phyloP scores from a whole-genome alignment of 169 alveolate species.

The Plasmodium inui region DNA sequence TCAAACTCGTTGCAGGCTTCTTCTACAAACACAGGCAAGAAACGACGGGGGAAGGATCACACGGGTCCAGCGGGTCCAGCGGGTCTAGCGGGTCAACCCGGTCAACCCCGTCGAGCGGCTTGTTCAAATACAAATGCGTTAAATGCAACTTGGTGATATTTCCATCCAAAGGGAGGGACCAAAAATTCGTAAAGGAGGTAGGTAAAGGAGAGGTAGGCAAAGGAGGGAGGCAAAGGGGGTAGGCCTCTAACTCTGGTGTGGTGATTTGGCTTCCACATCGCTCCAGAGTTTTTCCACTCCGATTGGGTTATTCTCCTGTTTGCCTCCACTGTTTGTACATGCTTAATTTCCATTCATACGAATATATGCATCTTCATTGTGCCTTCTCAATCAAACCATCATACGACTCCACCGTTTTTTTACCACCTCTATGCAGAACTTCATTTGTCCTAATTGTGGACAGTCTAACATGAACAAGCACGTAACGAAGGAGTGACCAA shows the following conservation, averaged over 20 bases:
- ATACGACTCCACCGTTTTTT: neutral
- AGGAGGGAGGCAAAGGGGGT: slow-evolving; percentile 82
- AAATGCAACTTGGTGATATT: slow-evolving; percentile 83
- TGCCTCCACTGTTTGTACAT: neutral
- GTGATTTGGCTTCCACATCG: neutral
- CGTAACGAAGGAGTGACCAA: slow-evolving; percentile 11
- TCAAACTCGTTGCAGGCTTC: neutral
- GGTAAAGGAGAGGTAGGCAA: too few relatives aligned
- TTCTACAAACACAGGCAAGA: neutral
- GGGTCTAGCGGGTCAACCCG: neutral
- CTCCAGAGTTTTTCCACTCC: neutral
- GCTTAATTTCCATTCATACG: neutral
- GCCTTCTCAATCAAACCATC: neutral
- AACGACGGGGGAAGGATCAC: neutral
- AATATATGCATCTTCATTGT: neutral
- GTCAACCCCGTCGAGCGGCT: neutral
- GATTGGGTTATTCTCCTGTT: neutral
- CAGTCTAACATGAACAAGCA: slow-evolving; percentile 54
- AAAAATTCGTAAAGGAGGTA: slow-evolving; percentile 82
- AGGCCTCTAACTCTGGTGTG: neutral
- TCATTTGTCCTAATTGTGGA: slow-evolving; percentile 67
- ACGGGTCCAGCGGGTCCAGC: neutral
- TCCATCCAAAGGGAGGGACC: slow-evolving; percentile 86
- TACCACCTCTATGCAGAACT: neutral
- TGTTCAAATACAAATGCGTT: slow-evolving; percentile 78